These are phyloP conservation scores for Kwoniella bestiolae DNA, from an alignment of 768 basidiomycete species.

Conservation along the genomic window DNA sequence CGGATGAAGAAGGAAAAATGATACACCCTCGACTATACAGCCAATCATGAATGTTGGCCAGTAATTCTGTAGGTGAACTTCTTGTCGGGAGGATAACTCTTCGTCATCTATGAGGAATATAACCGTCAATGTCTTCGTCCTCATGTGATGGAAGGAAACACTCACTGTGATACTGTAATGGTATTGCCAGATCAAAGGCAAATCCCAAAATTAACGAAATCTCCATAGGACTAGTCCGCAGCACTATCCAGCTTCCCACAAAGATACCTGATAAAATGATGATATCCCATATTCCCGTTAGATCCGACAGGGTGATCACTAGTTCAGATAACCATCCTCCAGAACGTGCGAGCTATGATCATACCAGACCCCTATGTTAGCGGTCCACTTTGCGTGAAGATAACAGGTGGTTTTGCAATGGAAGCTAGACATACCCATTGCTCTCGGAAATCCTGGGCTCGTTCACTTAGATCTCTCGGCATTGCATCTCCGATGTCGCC, in stretches of 20 bases:
- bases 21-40: slow-evolving; percentile 24
- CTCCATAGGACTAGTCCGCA: slow-evolving; percentile 22
- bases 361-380: too few relatives aligned
- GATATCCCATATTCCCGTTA: slow-evolving; percentile 30
- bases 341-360: slow-evolving; percentile 19
- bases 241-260: slow-evolving; percentile 20
- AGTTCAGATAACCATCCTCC: slow-evolving; percentile 33
- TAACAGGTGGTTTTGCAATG: too few relatives aligned
- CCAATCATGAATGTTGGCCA: slow-evolving; percentile 38
- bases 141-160: too few relatives aligned
- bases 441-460: slow-evolving; percentile 22
- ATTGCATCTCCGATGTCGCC: slow-evolving; percentile 3
- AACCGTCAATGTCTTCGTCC: too few relatives aligned
- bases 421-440: slow-evolving; percentile 23
- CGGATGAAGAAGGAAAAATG: slow-evolving; percentile 39
- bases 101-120: neutral
- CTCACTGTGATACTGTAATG: slow-evolving; percentile 29
- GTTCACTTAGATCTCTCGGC: slow-evolving; percentile 11
- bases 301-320: slow-evolving; percentile 20
- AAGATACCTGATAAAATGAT: slow-evolving; percentile 22
- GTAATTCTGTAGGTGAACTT: slow-evolving; percentile 34
- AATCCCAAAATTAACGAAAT: slow-evolving; percentile 25
- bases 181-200: slow-evolving; percentile 24
- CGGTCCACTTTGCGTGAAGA: too few relatives aligned
- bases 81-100: slow-evolving; percentile 5